A percentile compares a stretch with the other conserved stretches of the same genome.
phyloP scores from a whole-genome alignment of 345 rosid species.

The Gynandropsis gynandra region DNA sequence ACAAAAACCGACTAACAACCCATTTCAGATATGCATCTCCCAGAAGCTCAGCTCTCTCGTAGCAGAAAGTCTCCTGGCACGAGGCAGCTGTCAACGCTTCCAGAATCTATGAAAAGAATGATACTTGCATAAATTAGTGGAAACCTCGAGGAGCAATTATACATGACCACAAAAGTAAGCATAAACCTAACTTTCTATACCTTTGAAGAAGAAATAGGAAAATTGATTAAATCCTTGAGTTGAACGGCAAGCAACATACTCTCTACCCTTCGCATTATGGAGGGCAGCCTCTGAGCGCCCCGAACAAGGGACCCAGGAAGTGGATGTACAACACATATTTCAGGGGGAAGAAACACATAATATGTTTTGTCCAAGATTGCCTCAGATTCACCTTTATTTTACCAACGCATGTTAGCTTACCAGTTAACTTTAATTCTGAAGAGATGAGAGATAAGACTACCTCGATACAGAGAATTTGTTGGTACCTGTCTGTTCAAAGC shows the following conservation, averaged over 20 bases:
- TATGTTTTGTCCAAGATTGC: constrained; percentile 75
- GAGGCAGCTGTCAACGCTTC: constrained; percentile 98
- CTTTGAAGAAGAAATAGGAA: constrained; percentile 72
- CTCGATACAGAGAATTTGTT: neutral
- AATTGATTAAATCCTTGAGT: constrained; percentile 61
- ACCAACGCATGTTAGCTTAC: constrained; percentile 4
- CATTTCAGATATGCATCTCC: constrained; percentile 99
- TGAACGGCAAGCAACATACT: constrained; percentile 93
- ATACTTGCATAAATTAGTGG: neutral
- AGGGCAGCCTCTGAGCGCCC: constrained; percentile 96
- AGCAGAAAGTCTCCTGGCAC: constrained; percentile 98
- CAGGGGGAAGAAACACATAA: constrained; percentile 93
- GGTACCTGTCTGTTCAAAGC: constrained; percentile 87
- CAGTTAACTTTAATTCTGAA: neutral
- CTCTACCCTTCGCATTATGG: constrained; percentile 96
- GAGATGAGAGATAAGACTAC: neutral
- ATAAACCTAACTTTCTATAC: constrained; percentile 26
- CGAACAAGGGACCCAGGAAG: constrained; percentile 92
- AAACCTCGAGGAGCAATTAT: neutral
- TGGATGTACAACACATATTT: constrained; percentile 85
- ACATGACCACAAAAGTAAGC: constrained; percentile 8
- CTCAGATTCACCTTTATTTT: constrained; percentile 60
- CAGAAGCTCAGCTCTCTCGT: constrained; percentile 96
- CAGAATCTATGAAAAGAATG: constrained; percentile 48
- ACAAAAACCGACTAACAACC: constrained; percentile 91